Base-by-base conservation (phyloP, 2,329 filamentous ascomycete species). In the Sclerotinia glacialis region DNA sequence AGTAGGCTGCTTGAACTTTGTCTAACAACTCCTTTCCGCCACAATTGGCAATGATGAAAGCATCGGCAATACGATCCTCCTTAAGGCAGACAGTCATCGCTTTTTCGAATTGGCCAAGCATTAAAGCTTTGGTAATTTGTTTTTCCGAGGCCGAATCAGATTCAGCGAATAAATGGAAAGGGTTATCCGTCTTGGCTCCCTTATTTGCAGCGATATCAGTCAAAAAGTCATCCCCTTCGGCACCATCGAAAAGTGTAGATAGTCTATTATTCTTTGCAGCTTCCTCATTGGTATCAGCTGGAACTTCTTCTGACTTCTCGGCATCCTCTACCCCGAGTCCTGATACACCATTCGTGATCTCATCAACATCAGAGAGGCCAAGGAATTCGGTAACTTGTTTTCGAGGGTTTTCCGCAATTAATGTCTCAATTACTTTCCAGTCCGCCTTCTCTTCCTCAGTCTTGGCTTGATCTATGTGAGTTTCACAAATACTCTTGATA, bases 21-120 rank as follows among this genome's bases (percentile, higher is more conserved):
- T 97, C 92, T 53, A 98, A 89, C 68, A 96, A 90, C 71, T 93
- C 90, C 77, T 96, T 92, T 59, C 94, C 95, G 67, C 95, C 93
- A 74, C 93, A 98, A 74, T 98, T 97, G 56, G 96, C 95, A 76
- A 99, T 94, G 82, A 99, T 92, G 79, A 99, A 97, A 49, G 95
- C 95, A 79, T 99, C 95, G 0, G 95, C 95, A 77, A 98, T 88
- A 64, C 93, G 88, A 71, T 96, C 88, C 78, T 97, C 92, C 74
- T 91, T 88, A 21, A 99, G 80, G 73, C 93, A 97, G 62, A 97
- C 86, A 66, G 96, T 91, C 67, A 96, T 89, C 23, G 95, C 95
- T 76, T 90, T 90, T 67, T 93, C 88, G 74, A 99, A 99, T 70
- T 96, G 86, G 9, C 95, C 95, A 12, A 98, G 83, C 81, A 98